A percentile compares a stretch with the other conserved stretches of the same genome.
Conservation (phyloP, 768 basidiomycete species). For the Trametes gibbosa region DNA sequence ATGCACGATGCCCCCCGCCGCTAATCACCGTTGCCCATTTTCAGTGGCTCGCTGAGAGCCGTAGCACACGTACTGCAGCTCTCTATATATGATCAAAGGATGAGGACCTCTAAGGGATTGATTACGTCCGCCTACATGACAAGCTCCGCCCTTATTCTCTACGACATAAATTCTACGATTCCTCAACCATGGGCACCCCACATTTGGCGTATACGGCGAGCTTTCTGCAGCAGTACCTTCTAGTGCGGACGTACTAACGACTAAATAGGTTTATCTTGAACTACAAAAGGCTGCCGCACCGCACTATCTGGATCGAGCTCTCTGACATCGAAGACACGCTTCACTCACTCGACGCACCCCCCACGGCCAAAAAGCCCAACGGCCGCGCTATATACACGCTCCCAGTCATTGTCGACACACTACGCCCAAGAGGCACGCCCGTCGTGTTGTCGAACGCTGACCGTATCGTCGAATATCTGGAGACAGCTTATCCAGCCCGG, state of each 20-base stretch:
- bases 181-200: constrained; percentile 77
- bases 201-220: constrained; percentile 67
- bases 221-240: neutral
- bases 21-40: constrained; percentile 7
- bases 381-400: constrained; percentile 65
- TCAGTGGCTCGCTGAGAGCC: neutral
- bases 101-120: neutral
- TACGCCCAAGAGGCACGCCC: constrained; percentile 42
- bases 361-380: constrained; percentile 50
- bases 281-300: constrained; percentile 68
- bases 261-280: constrained; percentile 64
- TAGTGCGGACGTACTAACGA: neutral
- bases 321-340: constrained; percentile 64
- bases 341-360: constrained; percentile 56
- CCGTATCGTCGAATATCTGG: constrained; percentile 71
- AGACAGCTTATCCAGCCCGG: constrained; percentile 62
- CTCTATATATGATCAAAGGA: neutral
- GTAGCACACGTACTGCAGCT: neutral
- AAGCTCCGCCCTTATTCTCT: constrained; percentile 57
- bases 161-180: constrained; percentile 60
- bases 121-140: constrained; percentile 32
- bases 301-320: constrained; percentile 69
- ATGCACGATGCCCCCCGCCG: neutral
- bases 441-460: constrained; percentile 57
- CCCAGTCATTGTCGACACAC: constrained; percentile 66